Percentiles rank a stretch among this genome's conserved stretches.
phyloP scores from a whole-genome alignment of 2,329 filamentous ascomycete species.

The Hypoxylon sp. region DNA sequence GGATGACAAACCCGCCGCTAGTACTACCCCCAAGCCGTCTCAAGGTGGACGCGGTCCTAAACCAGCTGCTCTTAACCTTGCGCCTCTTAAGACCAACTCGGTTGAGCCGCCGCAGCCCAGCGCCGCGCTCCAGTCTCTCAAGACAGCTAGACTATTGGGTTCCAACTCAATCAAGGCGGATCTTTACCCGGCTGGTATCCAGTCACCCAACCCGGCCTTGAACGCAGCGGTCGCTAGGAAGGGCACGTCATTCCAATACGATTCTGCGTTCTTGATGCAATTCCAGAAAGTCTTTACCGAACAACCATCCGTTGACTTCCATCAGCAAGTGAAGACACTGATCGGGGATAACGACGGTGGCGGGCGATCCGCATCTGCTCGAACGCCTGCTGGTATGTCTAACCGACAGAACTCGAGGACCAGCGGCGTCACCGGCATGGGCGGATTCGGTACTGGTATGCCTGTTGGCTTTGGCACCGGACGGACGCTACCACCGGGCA shows the following conservation, averaged over 20 bases:
- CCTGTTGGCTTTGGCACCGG: conserved; percentile 53
- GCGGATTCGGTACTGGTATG: conserved; percentile 76
- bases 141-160: conserved; percentile 87
- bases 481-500: conserved; percentile 72
- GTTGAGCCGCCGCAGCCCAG: conserved; percentile 93
- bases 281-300: conserved; percentile 97
- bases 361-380: conserved; percentile 68
- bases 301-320: conserved; percentile 94
- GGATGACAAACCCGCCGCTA: conserved; percentile 60
- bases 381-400: conserved; percentile 63
- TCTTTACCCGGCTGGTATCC: conserved; percentile 83
- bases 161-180: conserved; percentile 80
- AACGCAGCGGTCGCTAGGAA: conserved; percentile 83
- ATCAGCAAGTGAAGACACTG: conserved; percentile 84
- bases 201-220: conserved; percentile 89
- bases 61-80: conserved; percentile 87
- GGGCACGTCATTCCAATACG: conserved; percentile 88
- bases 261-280: conserved; percentile 93
- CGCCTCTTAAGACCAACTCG: conserved; percentile 80
- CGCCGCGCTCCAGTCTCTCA: conserved; percentile 90
- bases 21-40: conserved; percentile 59
- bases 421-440: conserved; percentile 59
- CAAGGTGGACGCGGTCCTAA: conserved; percentile 70
- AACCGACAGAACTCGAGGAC: conserved; percentile 62
- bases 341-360: conserved; percentile 80